These are phyloP conservation scores for Ceratopteris richardii DNA, from an alignment of 75 land plant species.

Conservation along the genomic window DNA sequence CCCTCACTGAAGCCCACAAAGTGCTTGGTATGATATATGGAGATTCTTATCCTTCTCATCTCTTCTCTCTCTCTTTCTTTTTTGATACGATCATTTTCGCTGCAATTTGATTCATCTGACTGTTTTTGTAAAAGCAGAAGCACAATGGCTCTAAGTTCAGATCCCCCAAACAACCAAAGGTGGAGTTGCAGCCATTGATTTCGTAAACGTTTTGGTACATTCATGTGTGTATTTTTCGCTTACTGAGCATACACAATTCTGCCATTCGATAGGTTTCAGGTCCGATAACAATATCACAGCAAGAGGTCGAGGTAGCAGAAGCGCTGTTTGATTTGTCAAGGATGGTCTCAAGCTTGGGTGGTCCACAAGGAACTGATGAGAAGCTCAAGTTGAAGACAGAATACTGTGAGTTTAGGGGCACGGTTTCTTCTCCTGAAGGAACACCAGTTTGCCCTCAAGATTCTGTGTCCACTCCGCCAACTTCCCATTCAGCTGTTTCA, in stretches of 20 bases:
- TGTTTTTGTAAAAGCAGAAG: conserved; percentile 6
- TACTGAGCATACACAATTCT: not conserved
- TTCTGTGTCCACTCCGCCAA: not conserved
- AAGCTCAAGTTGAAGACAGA: not conserved
- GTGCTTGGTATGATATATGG: conserved; percentile 4
- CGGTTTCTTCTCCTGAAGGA: not conserved
- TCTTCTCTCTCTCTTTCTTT: no score
- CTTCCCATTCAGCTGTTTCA: not conserved
- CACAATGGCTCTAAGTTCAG: conserved; percentile 6
- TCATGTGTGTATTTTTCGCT: no score
- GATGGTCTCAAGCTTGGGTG: conserved; percentile 16
- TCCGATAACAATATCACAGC: conserved; percentile 21
- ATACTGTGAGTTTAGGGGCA: not conserved
- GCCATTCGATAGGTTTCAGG: conserved; percentile 17
- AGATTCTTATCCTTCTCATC: not conserved
- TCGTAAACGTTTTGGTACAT: no score
- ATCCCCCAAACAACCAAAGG: conserved; percentile 3
- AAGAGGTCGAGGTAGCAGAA: conserved; percentile 39
- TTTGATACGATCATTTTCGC: no score
- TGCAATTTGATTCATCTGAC: not conserved
- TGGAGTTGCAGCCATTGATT: no score
- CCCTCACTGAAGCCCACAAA: conserved; percentile 1
- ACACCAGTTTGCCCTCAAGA: not conserved
- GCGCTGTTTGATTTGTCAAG: conserved; percentile 38
- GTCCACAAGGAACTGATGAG: not conserved